Percentiles rank a stretch among this genome's conserved stretches.
These are phyloP conservation scores for Trifolium fragiferum DNA, from an alignment of 306 rosid genomes.

Conservation along the genomic window DNA sequence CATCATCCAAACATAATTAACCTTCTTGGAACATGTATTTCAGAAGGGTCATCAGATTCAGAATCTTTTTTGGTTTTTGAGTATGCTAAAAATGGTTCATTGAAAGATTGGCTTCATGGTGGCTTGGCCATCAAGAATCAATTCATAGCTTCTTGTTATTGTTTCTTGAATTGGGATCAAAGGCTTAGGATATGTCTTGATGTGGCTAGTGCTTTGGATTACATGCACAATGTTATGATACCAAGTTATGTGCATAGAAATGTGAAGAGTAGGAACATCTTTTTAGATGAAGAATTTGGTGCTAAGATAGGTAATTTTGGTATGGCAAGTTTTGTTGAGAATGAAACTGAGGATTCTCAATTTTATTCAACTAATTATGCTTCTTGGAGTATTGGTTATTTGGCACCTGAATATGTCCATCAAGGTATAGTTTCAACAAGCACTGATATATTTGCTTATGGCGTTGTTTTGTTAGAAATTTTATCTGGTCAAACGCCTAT, in stretches of 20 bases:
- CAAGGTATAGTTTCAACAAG: slow-evolving; percentile 70
- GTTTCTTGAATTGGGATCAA: slow-evolving; percentile 91
- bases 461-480: slow-evolving; percentile 76
- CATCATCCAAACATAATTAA: slow-evolving; percentile 81
- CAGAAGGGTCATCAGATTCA: slow-evolving; percentile 43
- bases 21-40: slow-evolving; percentile 64
- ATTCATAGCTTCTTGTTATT: slow-evolving; percentile 86
- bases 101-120: slow-evolving; percentile 94
- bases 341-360: slow-evolving; percentile 52
- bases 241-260: slow-evolving; percentile 76
- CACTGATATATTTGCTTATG: slow-evolving; percentile 74
- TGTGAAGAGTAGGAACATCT: slow-evolving; percentile 79
- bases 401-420: slow-evolving; percentile 78
- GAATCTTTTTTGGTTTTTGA: slow-evolving; percentile 75
- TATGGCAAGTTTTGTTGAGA: slow-evolving; percentile 64
- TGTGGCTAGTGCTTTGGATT: slow-evolving; percentile 75
- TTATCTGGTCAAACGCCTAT: slow-evolving; percentile 69
- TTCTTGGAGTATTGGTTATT: slow-evolving; percentile 64
- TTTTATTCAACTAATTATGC: slow-evolving; percentile 57
- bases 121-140: slow-evolving; percentile 93
- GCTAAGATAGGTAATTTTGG: slow-evolving; percentile 86
- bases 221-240: slow-evolving; percentile 77
- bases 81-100: slow-evolving; percentile 81
- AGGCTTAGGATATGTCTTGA: slow-evolving; percentile 80
- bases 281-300: slow-evolving; percentile 85